Evolutionary conservation across 2,329 filamentous ascomycete species (phyloP).

Genomic region (Colletotrichum australisinense): DNA sequence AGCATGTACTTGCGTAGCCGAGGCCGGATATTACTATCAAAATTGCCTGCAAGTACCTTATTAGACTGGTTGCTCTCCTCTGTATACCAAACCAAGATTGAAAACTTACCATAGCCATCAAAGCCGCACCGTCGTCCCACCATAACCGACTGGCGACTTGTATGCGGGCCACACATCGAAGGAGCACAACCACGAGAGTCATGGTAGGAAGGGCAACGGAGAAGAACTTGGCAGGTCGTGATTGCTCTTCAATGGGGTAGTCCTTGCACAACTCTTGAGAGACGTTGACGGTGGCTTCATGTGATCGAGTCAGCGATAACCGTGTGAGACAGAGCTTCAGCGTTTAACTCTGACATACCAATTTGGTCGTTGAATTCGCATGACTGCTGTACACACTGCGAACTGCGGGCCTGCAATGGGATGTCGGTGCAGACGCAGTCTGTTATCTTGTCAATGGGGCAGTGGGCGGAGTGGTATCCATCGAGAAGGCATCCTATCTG

Average conservation of each 20-base stretch:
- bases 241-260: constrained; percentile 9
- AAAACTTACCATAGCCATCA: constrained; percentile 23
- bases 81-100: too few species aligned
- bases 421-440: constrained; percentile 27
- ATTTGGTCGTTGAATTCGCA: constrained; percentile 22
- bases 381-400: constrained; percentile 28
- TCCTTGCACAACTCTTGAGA: constrained; percentile 16
- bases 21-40: too few species aligned
- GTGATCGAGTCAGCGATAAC: neutral
- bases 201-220: constrained; percentile 4
- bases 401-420: constrained; percentile 8
- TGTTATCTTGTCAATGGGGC: neutral
- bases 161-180: constrained; percentile 17
- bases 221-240: neutral
- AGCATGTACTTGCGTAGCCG: neutral
- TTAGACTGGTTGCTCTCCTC: too few species aligned
- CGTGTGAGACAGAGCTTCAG: neutral
- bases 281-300: neutral
- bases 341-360: neutral
- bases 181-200: neutral
- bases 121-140: constrained; percentile 34
- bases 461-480: too few species aligned
- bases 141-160: constrained; percentile 10
- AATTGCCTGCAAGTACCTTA: too few species aligned
- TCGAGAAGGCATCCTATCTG: too few species aligned